Evolutionary conservation across 169 alveolate genomes (phyloP).

Genomic region (Cryptosporidium tyzzeri): DNA sequence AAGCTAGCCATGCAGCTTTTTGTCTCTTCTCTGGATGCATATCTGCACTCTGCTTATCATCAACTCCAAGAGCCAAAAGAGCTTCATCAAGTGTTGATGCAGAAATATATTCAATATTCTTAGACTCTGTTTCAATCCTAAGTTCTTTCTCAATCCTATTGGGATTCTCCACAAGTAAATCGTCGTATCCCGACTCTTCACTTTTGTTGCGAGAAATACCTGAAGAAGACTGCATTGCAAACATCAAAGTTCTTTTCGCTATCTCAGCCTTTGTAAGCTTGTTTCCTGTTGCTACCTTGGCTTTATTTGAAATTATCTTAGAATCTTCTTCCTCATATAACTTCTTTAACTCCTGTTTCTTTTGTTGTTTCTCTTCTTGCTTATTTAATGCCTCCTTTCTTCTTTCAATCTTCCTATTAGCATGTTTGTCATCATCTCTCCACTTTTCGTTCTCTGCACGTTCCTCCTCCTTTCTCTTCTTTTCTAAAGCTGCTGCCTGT

Average conservation of each 20-base stretch:
- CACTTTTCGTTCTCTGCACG: conserved; percentile 61
- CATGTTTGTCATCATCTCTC: conserved; percentile 63
- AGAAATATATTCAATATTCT: conserved; percentile 47
- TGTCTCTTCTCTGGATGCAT: conserved; percentile 72
- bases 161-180: conserved; percentile 65
- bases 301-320: conserved; percentile 39
- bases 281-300: conserved; percentile 9
- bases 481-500: conserved; percentile 68
- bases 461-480: conserved; percentile 56
- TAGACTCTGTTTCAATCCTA: conserved; percentile 15
- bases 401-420: conserved; percentile 62
- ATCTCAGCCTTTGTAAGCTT: conserved; percentile 71
- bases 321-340: conserved; percentile 71
- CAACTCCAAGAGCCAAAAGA: conserved; percentile 11
- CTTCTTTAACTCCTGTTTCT: conserved; percentile 36
- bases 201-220: conserved; percentile 5
- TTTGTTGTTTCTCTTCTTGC: conserved; percentile 61
- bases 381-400: conserved; percentile 33
- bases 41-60: conserved; percentile 13
- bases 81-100: conserved; percentile 74
- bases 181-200: conserved; percentile 19
- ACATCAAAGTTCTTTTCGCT: conserved; percentile 61
- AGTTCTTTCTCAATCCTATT: conserved; percentile 27
- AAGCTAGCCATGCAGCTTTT: conserved; percentile 73
- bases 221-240: conserved; percentile 58